A percentile compares a stretch with the other conserved stretches of the same genome.
These are phyloP conservation scores for Verticillium klebahnii DNA, from an alignment of 2,329 filamentous ascomycete species.

Conservation along the genomic window DNA sequence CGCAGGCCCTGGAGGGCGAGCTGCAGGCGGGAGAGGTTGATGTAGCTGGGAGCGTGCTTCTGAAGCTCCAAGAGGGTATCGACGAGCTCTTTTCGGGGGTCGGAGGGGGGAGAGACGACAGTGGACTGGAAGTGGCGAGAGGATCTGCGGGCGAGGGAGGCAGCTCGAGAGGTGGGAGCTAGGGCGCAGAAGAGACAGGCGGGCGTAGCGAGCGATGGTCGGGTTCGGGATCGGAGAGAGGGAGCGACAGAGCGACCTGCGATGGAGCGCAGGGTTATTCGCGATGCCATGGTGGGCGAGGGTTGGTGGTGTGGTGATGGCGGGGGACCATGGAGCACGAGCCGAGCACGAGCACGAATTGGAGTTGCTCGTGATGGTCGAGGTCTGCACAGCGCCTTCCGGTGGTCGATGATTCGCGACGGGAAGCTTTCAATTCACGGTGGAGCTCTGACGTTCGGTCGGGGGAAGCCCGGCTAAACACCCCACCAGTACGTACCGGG, in stretches of 20 bases:
- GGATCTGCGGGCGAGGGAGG: slow-evolving; percentile 3
- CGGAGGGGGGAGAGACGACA: slow-evolving; percentile 1
- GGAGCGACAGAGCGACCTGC: slow-evolving; percentile 11
- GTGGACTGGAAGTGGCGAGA: slow-evolving; percentile 9
- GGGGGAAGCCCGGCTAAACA: slow-evolving; percentile 1
- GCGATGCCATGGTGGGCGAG: slow-evolving; percentile 19
- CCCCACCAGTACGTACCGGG: background rate
- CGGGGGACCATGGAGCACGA: background rate
- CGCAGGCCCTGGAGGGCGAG: slow-evolving; percentile 63
- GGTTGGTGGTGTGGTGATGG: background rate
- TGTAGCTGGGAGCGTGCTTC: slow-evolving; percentile 53
- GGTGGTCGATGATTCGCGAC: background rate
- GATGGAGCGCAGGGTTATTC: slow-evolving; percentile 21
- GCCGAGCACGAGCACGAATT: no score
- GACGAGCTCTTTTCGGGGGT: slow-evolving; percentile 51
- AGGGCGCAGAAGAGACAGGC: slow-evolving; percentile 15
- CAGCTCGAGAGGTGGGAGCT: background rate
- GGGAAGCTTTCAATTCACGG: background rate
- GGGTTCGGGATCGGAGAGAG: background rate
- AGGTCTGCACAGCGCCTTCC: background rate
- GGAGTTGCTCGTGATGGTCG: background rate
- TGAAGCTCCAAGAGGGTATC: slow-evolving; percentile 56
- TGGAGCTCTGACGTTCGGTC: slow-evolving; percentile 1
- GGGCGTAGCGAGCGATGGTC: background rate
- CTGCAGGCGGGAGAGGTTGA: slow-evolving; percentile 67